Conservation (phyloP, 306 rosid species). For the Cucumis sativus region Cucumber_9930_V3 NC_026660.2:25406501-25407000, state of each 20-base stretch:
- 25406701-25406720: slow-evolving; percentile 2
- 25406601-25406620: background rate
- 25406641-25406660: background rate
- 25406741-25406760: background rate
- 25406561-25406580: background rate
- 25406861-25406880: background rate
- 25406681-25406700: background rate
- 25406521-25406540: background rate
- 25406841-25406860: background rate
- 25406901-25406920: background rate
- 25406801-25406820: background rate
- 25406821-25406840: background rate
- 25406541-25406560: background rate
- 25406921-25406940: background rate
- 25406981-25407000: too few species aligned
- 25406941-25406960: background rate
- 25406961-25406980: background rate
- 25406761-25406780: background rate
- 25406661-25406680: background rate
- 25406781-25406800: background rate
- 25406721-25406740: background rate
- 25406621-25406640: background rate
- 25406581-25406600: background rate
- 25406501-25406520: background rate
- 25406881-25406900: background rate